Conservation (phyloP, 306 rosid genomes). For the Fragaria vesca region DNA sequence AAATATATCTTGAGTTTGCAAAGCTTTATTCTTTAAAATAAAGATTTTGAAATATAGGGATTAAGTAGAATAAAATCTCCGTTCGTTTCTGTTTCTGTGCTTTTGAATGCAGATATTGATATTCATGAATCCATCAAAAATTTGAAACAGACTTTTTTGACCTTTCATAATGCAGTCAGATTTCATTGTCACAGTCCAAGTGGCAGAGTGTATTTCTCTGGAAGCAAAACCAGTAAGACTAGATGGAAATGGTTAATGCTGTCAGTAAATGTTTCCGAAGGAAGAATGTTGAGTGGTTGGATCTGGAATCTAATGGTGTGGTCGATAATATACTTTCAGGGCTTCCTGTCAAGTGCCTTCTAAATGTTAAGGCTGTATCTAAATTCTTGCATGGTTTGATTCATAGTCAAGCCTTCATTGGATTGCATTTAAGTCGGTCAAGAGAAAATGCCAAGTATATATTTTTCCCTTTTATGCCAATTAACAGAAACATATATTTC, state of each 20-base stretch:
- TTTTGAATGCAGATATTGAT: not conserved
- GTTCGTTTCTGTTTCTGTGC: not conserved
- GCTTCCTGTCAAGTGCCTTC: slow-evolving; percentile 22
- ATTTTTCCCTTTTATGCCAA: slow-evolving; percentile 23
- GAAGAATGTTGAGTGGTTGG: slow-evolving; percentile 3
- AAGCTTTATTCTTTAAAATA: not conserved
- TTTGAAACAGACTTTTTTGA: not conserved
- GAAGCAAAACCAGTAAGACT: not conserved
- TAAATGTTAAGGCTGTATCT: slow-evolving; percentile 21
- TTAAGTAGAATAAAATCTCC: not conserved
- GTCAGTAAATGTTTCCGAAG: not conserved
- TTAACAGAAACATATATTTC: slow-evolving; percentile 11
- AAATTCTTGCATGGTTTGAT: slow-evolving; percentile 20
- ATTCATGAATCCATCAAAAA: not conserved
- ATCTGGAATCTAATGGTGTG: slow-evolving; percentile 16
- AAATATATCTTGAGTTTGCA: not conserved
- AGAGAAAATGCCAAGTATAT: slow-evolving; percentile 16
- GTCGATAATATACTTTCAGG: slow-evolving; percentile 13
- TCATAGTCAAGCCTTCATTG: slow-evolving; percentile 8
- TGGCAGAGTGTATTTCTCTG: slow-evolving; percentile 7
- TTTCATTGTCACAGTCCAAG: slow-evolving; percentile 12
- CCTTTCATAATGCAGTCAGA: slow-evolving; percentile 19
- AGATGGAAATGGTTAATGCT: slow-evolving; percentile 8
- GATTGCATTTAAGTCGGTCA: slow-evolving; percentile 22
- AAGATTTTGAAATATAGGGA: not conserved